Base-by-base conservation (phyloP, 129 eudicot species). In the Tagetes erecta region DNA sequence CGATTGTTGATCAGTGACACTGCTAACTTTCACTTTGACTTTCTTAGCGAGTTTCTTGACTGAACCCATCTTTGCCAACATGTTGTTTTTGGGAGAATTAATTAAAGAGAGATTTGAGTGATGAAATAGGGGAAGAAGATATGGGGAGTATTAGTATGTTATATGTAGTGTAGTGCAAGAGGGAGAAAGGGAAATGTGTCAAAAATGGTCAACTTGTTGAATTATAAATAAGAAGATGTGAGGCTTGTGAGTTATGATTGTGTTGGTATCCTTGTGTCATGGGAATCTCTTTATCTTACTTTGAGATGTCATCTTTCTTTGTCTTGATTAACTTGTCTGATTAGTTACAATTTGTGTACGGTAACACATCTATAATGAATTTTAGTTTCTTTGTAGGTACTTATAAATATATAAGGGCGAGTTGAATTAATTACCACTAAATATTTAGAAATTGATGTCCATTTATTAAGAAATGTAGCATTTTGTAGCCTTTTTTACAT, bases 1-100 rank as follows among this genome's bases (percentile, higher is more conserved):
- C 9, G 90, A 79, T 7, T 59, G 72, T 31, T n/a, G n/a, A n/a
- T 84, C 78, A 11, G 67, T 50, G 67, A 46, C 67, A 30, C 38
- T 52, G n/a, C 11, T 52, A 35, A 79, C 70, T n/a, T 78, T 84
- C 3, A 74, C 86, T 75, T 88, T 88, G 6, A 84, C 87, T 64
- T 86, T 91, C 85, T 83, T 88, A 75, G 96, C 92, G 66, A 88
- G 86, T 75, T 91, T 88, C 86, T 88, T 88, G 60, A 91, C 83
- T 5, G 95, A 84, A 42, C 80, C 89, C 71, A 91, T 70, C 75
- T 86, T 91, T 46, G 90, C 90, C 57, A 88, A 71, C 97, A 91
- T 91, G 44, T 80, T 83, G 58, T 37, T 46, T 4, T 37, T 62
- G 67, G 51, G 78, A 49, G 80, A 64, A 38, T 55, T 34, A 68